Conservation (phyloP, 2,329 filamentous ascomycete genomes). For the Colletotrichum acutatum region DNA sequence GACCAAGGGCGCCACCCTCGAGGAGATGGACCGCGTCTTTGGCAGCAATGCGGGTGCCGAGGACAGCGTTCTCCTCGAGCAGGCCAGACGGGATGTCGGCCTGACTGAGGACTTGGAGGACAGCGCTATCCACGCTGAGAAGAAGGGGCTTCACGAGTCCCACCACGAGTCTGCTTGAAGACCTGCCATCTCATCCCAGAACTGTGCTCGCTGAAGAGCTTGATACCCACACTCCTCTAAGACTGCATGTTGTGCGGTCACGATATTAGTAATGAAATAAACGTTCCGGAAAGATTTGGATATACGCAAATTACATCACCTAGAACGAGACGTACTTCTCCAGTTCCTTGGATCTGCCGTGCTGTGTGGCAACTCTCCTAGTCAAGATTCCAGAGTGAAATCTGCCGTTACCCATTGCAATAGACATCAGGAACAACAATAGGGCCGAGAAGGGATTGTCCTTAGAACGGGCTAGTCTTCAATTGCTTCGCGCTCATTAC, state of each 20-base stretch:
- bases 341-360: background rate
- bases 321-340: background rate
- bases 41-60: constrained; percentile 48
- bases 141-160: constrained; percentile 29
- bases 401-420: background rate
- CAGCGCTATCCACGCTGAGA: constrained; percentile 33
- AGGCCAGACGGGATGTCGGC: constrained; percentile 39
- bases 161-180: constrained; percentile 16
- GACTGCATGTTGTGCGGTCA: background rate
- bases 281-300: background rate
- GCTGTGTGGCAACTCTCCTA: background rate
- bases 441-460: background rate
- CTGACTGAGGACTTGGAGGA: constrained; percentile 35
- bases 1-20: constrained; percentile 65
- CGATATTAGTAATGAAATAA: background rate
- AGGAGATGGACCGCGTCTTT: constrained; percentile 66
- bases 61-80: constrained; percentile 39
- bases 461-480: background rate
- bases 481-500: background rate
- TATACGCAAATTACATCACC: background rate
- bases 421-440: background rate
- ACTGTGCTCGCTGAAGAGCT: background rate
- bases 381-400: background rate
- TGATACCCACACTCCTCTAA: background rate
- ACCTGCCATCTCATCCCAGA: background rate